Base-by-base conservation (phyloP, 495 filamentous ascomycete genomes). In the Tetracladium marchalianum region DNA sequence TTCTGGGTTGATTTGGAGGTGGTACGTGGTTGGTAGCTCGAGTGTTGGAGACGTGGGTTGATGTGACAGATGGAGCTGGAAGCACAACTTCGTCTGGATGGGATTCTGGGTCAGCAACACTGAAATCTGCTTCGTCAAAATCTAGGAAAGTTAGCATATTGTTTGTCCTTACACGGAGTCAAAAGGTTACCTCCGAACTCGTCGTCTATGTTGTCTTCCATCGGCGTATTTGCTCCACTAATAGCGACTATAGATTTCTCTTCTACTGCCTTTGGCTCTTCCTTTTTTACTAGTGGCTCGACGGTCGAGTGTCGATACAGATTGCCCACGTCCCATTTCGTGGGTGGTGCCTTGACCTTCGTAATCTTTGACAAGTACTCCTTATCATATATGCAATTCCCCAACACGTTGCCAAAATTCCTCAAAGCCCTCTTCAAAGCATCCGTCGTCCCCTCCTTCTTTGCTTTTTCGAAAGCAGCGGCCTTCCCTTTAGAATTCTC, bases 311-410 rank as follows among this genome's bases (percentile, higher is more conserved):
- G 89, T 32, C 89, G 74, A 64, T 95, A 80, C 12, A 96, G 70
- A n/a, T 81, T 79, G 3, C 75, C 75, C 22, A 78, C 71, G 53
- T 87, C 78, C 70, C 85, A 90, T 64, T 73, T 86, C 11, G 73
- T 68, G 58, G 84, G 63, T 15, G 54, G 66, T 19, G 75, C 72
- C 66, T 87, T 95, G 40, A 97, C 65, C 65, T 85, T 93, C 5
- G 79, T 82, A 10, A 96, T 83, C 60, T 86, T 87, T 32, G 75
- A 65, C 47, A 97, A 66, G 62, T 94, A 98, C 38, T 90, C 78
- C 58, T 95, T 96, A 62, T 98, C 92, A 68, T 97, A 95, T 44
- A 98, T 78, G 66, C 92, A 98, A 62, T 97, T 97, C 13, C 92
- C 92, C 47, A 98, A 72, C 11, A 96, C 81, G 57, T 98, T 98